Evolutionary conservation across 2,329 filamentous ascomycete genomes (phyloP), one percentile per base, ranked within the genome.

Genomic region (Thielaviopsis musarum): DNA sequence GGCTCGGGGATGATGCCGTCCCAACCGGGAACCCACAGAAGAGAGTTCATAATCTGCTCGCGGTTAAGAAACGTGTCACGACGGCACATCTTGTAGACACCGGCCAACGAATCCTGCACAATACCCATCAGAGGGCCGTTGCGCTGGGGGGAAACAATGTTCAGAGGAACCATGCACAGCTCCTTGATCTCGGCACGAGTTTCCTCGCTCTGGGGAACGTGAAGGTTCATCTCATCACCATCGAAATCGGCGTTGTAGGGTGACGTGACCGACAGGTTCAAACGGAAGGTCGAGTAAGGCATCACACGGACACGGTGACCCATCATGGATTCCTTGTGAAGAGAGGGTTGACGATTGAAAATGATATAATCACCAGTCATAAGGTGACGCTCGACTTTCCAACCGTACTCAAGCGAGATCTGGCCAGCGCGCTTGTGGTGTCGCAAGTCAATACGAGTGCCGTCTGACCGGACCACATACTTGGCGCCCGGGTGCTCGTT

Each of bases 291-390:
- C 5, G 93, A 98, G 72, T 95, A 98, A 2, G 93, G 93, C 91
- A 98, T 97, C 62, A 99, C 93, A 62, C 86, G 85, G 64, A 98
- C 93, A 66, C 89, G 84, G 73, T 99, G 93, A 72, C 89, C 93
- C 94, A 98, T 98, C 93, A 98, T 99, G 62, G 93, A 98, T 70
- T 98, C 93, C 73, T 99, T 99, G 79, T 99, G 93, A 67, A 99
- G 78, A 41, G 93, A 99, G 0, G 93, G 93, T 70, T 99, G 93
- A 78, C 93, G 93, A 72, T 98, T 99, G 82, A 99, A 99, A 68
- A 98, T 91, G 73, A 99, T 97, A 65, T 89, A 94, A 72, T 99
- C 93, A 61, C 91, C 91, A 67, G 95, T 89, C 67, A 95, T 84
- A 64, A 99, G 82, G 72, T 99, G 93, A 63, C 93, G 86, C 73